These are phyloP conservation scores for Butyriboletus loyo DNA, from an alignment of 768 basidiomycete species.

Conservation along the genomic window DNA sequence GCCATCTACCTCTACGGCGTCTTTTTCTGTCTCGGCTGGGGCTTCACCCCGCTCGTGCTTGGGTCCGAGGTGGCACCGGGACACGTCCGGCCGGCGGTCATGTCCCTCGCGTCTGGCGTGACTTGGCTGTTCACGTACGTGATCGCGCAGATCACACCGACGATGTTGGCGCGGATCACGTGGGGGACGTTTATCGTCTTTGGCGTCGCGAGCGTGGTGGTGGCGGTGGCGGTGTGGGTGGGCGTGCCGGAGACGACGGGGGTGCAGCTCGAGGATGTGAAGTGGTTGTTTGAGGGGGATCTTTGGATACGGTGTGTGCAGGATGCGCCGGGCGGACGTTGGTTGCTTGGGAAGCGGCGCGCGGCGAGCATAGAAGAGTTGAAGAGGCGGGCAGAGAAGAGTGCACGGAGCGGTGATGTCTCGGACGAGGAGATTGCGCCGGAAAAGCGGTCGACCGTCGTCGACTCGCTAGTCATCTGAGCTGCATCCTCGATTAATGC, in stretches of 20 bases:
- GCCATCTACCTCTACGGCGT: conserved; percentile 38
- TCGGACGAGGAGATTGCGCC: not conserved
- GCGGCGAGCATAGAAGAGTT: conserved; percentile 28
- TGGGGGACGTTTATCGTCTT: conserved; percentile 35
- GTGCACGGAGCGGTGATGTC: not conserved
- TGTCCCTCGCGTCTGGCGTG: conserved; percentile 29
- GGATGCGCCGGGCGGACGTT: conserved; percentile 33
- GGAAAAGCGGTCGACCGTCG: not conserved
- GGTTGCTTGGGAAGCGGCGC: conserved; percentile 23
- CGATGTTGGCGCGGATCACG: conserved; percentile 27
- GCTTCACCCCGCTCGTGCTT: conserved; percentile 34
- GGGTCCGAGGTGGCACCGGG: conserved; percentile 36
- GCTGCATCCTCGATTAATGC: not conserved
- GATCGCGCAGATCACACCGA: conserved; percentile 38
- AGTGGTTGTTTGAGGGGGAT: conserved; percentile 33
- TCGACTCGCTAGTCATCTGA: conserved; percentile 8
- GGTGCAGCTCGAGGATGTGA: conserved; percentile 38
- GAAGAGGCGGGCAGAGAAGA: conserved; percentile 4
- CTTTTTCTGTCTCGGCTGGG: conserved; percentile 36
- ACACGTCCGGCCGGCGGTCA: conserved; percentile 33
- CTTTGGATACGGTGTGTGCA: conserved; percentile 27
- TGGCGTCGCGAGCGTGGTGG: conserved; percentile 27
- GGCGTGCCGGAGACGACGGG: conserved; percentile 41
- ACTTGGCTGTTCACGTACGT: conserved; percentile 39
- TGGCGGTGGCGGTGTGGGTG: conserved; percentile 35